phyloP scores from a whole-genome alignment of 2,329 filamentous ascomycete genomes.

The Fusarium tricinctum region DNA sequence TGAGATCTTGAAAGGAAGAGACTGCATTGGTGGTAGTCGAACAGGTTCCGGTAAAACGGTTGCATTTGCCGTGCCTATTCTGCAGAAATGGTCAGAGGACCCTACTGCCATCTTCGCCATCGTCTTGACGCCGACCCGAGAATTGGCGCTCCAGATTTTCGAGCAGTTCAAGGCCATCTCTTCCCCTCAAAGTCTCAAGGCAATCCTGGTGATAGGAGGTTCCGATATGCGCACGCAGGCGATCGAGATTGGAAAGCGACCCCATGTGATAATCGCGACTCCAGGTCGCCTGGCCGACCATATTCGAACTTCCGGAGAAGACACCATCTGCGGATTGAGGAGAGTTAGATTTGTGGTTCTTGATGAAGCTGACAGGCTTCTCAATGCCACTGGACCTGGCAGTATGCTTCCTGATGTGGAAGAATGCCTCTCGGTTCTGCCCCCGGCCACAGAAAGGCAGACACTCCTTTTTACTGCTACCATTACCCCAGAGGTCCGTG shows the following conservation, averaged over 20 bases:
- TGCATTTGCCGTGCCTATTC: conserved; percentile 92
- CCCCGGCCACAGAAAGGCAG: conserved; percentile 83
- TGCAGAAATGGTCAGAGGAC: conserved; percentile 94
- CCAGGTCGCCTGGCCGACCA: conserved; percentile 95
- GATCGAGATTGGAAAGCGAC: conserved; percentile 82
- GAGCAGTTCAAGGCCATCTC: conserved; percentile 97
- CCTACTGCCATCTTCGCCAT: conserved; percentile 92
- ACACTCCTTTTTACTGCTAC: conserved; percentile 97
- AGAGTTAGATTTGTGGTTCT: conserved; percentile 89
- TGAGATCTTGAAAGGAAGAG: conserved; percentile 88
- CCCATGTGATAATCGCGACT: conserved; percentile 94
- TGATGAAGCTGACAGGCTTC: conserved; percentile 93
- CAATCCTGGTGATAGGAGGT: conserved; percentile 90
- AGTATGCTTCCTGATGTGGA: conserved; percentile 97
- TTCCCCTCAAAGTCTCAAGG: conserved; percentile 87
- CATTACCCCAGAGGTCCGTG: conserved; percentile 90
- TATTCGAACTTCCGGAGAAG: conserved; percentile 89
- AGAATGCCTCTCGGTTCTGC: conserved; percentile 85
- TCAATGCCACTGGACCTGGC: conserved; percentile 78
- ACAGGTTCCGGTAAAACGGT: conserved; percentile 98
- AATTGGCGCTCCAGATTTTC: conserved; percentile 94
- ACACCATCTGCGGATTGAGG: conserved; percentile 85
- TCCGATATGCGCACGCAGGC: conserved; percentile 94
- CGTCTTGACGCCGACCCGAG: conserved; percentile 89
- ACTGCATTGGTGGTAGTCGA: conserved; percentile 94